These are phyloP conservation scores for Candida takata DNA, from an alignment of 805 yeast genomes.

Conservation along the genomic window DNA sequence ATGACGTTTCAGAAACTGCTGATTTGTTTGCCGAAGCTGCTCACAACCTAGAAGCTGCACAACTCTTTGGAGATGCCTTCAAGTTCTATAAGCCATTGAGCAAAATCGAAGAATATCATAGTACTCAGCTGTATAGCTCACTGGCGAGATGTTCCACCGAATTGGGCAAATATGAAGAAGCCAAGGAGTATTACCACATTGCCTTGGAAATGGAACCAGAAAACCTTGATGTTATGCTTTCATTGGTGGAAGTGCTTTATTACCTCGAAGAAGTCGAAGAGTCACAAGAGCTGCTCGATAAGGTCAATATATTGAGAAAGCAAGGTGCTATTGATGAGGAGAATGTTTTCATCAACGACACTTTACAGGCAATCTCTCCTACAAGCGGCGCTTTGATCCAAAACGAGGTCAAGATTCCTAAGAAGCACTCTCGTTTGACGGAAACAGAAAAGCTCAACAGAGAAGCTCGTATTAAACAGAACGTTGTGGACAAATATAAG, in stretches of 20 bases:
- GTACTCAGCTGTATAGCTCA: slow-evolving; percentile 39
- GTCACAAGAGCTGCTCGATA: slow-evolving; percentile 48
- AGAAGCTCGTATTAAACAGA: slow-evolving; percentile 52
- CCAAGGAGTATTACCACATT: slow-evolving; percentile 50
- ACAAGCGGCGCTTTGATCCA: slow-evolving; percentile 19
- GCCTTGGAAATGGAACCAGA: slow-evolving; percentile 51
- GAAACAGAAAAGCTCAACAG: slow-evolving; percentile 45
- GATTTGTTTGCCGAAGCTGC: slow-evolving; percentile 81
- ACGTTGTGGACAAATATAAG: slow-evolving; percentile 48
- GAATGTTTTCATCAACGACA: slow-evolving; percentile 2
- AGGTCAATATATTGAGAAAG: slow-evolving; percentile 34
- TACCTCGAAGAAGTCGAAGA: slow-evolving; percentile 52
- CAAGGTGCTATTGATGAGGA: slow-evolving; percentile 20
- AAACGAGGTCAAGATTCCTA: slow-evolving; percentile 19
- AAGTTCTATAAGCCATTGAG: slow-evolving; percentile 54
- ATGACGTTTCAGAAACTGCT: slow-evolving; percentile 51
- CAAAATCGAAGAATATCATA: slow-evolving; percentile 43
- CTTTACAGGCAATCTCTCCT: slow-evolving; percentile 1
- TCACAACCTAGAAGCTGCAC: slow-evolving; percentile 57
- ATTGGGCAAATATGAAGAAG: slow-evolving; percentile 58
- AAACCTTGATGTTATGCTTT: slow-evolving; percentile 66
- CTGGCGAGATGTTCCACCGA: slow-evolving; percentile 76
- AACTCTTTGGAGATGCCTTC: slow-evolving; percentile 70
- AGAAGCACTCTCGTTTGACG: slow-evolving; percentile 26
- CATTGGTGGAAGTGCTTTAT: slow-evolving; percentile 76